Base-by-base conservation (phyloP, 2,329 filamentous ascomycete species). In the Trichocomaceae sp. region DNA sequence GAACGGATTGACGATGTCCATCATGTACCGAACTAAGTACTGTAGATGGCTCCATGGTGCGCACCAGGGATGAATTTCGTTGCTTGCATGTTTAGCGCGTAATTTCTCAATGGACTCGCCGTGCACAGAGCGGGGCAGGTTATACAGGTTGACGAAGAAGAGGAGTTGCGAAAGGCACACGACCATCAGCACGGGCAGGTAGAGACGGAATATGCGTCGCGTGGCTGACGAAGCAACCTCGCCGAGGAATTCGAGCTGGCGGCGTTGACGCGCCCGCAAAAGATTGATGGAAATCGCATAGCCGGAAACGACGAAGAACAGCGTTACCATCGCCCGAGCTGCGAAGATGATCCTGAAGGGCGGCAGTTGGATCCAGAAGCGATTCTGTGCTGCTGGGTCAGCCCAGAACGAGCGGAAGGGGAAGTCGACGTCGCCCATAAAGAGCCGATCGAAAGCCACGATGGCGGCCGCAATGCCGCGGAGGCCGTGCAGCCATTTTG, bases 221-320 rank as follows among this genome's bases (percentile, higher is more conserved):
- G 66, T 65, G 8, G 63, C 59, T 6, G 62, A 54, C 4, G 60
- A 61, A 12, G 57, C 46, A 22, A 55, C 46, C 10, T 49, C 35
- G 13, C 26, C n/a, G 10, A 45, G 10, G 22, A 55, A 55, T 39
- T 26, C 22, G 3, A 12, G 47, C 5, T 12, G 47, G 7, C 50
- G 37, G 17, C 47, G 37, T 12, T 22, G 52, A 12, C 62, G 58
- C 13, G 79, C 66, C 9, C 65, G 67, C 51, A 82, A 58, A 0
- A 79, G 73, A 59, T 78, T 79, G n/a, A 75, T 64, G 2, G 79
- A 75, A 9, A 83, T 69, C 5, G 79, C 80, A 58, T 82, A 83
- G 57, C 80, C 80, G 0, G 80, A 83, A 52, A 83, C 77, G 62
- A 83, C 75, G 64, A 80, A 82, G 63, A 83, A 83, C 10, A 73